These are phyloP conservation scores for Kwoniella dendrophila DNA, from an alignment of 768 basidiomycete genomes.

Conservation along the genomic window DNA sequence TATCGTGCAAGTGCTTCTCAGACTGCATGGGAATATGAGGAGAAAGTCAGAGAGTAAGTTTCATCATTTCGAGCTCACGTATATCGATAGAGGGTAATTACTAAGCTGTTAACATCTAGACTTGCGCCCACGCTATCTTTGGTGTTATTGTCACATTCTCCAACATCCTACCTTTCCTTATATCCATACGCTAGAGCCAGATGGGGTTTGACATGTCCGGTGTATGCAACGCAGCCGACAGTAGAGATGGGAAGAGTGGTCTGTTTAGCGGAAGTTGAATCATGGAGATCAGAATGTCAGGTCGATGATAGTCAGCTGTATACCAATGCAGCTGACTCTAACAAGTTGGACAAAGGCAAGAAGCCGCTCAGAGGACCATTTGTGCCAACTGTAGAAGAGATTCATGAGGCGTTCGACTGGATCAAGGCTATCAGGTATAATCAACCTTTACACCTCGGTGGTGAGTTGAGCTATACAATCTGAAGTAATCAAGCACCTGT, in stretches of 20 bases:
- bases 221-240: slow-evolving; percentile 91
- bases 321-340: slow-evolving; percentile 7
- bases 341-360: slow-evolving; percentile 25
- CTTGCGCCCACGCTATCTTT: slow-evolving; percentile 79
- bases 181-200: slow-evolving; percentile 86
- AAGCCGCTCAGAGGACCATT: slow-evolving; percentile 59
- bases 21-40: slow-evolving; percentile 48
- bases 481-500: neutral
- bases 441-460: slow-evolving; percentile 91
- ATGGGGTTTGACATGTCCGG: slow-evolving; percentile 85
- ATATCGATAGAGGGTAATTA: neutral
- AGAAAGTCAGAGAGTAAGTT: slow-evolving; percentile 53
- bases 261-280: slow-evolving; percentile 82
- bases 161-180: slow-evolving; percentile 83
- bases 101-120: slow-evolving; percentile 58
- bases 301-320: slow-evolving; percentile 27
- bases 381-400: slow-evolving; percentile 75
- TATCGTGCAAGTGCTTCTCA: slow-evolving; percentile 37
- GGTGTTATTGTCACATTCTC: slow-evolving; percentile 91
- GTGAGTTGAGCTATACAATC: slow-evolving; percentile 58
- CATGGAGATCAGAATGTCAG: slow-evolving; percentile 59
- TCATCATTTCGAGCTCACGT: neutral
- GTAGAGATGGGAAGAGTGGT: slow-evolving; percentile 94
- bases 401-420: slow-evolving; percentile 88
- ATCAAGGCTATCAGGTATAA: slow-evolving; percentile 92